Evolutionary conservation across 139 green algal genomes (phyloP).

Genomic region (Astrephomene gubernaculifera): DNA sequence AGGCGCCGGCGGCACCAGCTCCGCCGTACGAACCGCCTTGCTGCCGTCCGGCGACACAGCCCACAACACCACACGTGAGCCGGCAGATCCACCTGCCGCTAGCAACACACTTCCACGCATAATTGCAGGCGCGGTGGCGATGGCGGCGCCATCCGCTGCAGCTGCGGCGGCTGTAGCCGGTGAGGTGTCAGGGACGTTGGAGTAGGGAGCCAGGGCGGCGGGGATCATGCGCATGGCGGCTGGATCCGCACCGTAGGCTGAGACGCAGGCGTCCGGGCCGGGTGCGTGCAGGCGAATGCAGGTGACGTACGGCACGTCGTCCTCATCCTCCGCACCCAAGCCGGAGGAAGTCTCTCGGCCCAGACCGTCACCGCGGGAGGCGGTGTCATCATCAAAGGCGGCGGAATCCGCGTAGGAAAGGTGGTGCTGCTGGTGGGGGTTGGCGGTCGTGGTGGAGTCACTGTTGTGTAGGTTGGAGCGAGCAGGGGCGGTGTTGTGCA

Average conservation of each 20-base stretch:
- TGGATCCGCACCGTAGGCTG: slow-evolving; percentile 5
- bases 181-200: too few species aligned
- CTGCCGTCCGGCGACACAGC: slow-evolving; percentile 28
- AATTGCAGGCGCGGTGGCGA: not conserved
- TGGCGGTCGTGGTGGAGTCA: too few species aligned
- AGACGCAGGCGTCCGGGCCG: not conserved
- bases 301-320: slow-evolving; percentile 4
- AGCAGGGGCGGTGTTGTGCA: too few species aligned
- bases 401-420: too few species aligned
- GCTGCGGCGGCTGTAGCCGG: not conserved
- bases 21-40: not conserved
- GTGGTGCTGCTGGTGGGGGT: too few species aligned
- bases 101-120: not conserved
- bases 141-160: not conserved
- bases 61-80: slow-evolving; percentile 23
- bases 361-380: not conserved
- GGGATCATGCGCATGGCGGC: not conserved
- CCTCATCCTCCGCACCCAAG: not conserved
- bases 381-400: too few species aligned
- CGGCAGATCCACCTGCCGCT: not conserved
- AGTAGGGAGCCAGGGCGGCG: too few species aligned
- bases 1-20: slow-evolving; percentile 12
- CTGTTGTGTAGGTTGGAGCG: too few species aligned
- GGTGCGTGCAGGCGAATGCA: slow-evolving; percentile 1
- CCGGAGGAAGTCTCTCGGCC: not conserved